Evolutionary conservation across 345 rosid genomes (phyloP).

Genomic region (Garcia nutans): DNA sequence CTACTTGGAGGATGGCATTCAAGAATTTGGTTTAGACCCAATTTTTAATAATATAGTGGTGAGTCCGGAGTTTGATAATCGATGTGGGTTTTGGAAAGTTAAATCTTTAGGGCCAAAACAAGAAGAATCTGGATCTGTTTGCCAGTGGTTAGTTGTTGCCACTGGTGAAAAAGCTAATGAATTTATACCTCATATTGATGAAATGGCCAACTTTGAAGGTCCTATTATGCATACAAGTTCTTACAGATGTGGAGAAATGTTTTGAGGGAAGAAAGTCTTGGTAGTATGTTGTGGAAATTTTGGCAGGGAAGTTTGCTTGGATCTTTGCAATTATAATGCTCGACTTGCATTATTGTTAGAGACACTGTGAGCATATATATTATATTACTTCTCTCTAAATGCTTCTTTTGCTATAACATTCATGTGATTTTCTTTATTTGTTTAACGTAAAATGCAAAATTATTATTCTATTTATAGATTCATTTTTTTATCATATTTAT

Average conservation of each 20-base stretch:
- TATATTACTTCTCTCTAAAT: not conserved
- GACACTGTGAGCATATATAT: constrained; percentile 52
- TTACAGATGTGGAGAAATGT: constrained; percentile 54
- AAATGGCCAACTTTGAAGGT: constrained; percentile 53
- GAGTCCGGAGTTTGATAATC: constrained; percentile 51
- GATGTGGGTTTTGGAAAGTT: constrained; percentile 53
- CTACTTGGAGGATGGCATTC: constrained; percentile 52
- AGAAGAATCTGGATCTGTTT: constrained; percentile 45
- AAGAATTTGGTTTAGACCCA: constrained; percentile 45
- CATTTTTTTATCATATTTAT: no score
- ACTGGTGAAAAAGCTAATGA: constrained; percentile 84
- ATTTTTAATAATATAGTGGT: constrained; percentile 49
- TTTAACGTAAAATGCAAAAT: not conserved
- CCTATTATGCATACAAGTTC: constrained; percentile 55
- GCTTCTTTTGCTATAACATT: not conserved
- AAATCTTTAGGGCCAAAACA: constrained; percentile 40
- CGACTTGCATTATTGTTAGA: constrained; percentile 69
- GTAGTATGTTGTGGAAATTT: constrained; percentile 96
- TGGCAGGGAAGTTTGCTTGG: constrained; percentile 89
- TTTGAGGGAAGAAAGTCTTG: constrained; percentile 51
- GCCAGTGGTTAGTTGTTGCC: constrained; percentile 70
- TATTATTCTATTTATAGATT: no score
- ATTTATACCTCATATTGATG: constrained; percentile 56
- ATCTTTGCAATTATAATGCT: constrained; percentile 71
- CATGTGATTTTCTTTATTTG: not conserved